phyloP scores from a whole-genome alignment of 139 green algal species.

The Chlamydomonas applanata region DNA sequence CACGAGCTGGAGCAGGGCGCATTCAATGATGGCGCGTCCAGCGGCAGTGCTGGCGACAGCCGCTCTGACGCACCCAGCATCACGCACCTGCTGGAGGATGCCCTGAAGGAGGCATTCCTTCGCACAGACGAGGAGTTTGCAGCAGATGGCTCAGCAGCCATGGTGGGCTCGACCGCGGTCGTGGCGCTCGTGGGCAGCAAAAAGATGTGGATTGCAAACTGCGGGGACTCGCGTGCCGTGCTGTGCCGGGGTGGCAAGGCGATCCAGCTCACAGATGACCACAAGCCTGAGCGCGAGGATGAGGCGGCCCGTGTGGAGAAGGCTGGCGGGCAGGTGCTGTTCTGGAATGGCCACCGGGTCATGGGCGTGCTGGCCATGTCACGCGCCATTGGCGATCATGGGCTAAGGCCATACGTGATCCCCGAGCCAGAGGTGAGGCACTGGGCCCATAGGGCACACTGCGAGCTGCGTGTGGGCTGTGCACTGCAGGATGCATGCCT shows the following conservation, averaged over 20 bases:
- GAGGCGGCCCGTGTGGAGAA: constrained; percentile 72
- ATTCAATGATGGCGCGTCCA: not conserved
- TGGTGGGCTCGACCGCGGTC: constrained; percentile 83
- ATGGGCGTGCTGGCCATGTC: constrained; percentile 84
- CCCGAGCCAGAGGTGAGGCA: constrained; percentile 61
- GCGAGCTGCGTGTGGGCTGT: too few relatives aligned
- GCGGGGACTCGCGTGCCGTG: constrained; percentile 69
- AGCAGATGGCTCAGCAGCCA: constrained; percentile 47
- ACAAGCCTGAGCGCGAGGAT: constrained; percentile 73
- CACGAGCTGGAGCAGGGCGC: too few relatives aligned
- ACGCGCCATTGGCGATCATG: constrained; percentile 73
- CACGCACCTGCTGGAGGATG: constrained; percentile 42
- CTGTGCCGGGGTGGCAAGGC: constrained; percentile 53
- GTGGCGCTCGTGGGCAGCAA: constrained; percentile 57
- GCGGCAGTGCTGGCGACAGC: constrained; percentile 5
- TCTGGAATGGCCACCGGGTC: constrained; percentile 77
- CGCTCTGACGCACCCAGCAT: constrained; percentile 18
- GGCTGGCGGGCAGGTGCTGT: constrained; percentile 77
- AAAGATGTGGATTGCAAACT: constrained; percentile 69
- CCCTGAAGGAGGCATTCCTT: constrained; percentile 54
- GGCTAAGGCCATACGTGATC: constrained; percentile 69
- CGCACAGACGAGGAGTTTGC: constrained; percentile 60
- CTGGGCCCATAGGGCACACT: too few relatives aligned
- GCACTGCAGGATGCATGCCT: too few relatives aligned
- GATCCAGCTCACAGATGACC: constrained; percentile 64